These are phyloP conservation scores for Antrodiella citrinella DNA, from an alignment of 768 basidiomycete species.

Conservation along the genomic window DNA sequence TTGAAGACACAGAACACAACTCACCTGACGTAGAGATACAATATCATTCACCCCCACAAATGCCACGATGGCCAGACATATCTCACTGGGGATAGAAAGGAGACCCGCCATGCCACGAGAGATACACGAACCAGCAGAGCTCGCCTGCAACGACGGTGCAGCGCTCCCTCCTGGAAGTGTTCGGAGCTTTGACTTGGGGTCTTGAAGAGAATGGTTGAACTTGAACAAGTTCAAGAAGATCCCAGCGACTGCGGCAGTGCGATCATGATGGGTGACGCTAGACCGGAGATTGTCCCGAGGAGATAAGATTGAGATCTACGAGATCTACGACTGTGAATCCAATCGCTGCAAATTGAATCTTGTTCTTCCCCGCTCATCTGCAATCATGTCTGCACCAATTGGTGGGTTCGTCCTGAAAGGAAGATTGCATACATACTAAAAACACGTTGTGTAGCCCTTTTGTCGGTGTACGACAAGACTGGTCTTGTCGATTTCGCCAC, in stretches of 20 bases:
- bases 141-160: no score
- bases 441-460: slow-evolving; percentile 47
- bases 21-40: not conserved
- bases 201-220: no score
- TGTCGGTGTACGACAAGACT: slow-evolving; percentile 96
- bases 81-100: not conserved
- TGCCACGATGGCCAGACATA: not conserved
- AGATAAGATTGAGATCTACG: no score
- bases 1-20: no score
- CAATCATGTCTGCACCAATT: slow-evolving; percentile 26
- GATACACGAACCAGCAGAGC: no score
- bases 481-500: slow-evolving; percentile 82
- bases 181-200: no score
- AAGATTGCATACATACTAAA: not conserved
- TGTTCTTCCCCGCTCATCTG: not conserved
- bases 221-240: no score
- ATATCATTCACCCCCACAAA: not conserved
- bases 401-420: slow-evolving; percentile 15
- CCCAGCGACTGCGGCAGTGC: no score
- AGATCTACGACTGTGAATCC: no score
- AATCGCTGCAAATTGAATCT: not conserved
- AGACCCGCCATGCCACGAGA: not conserved
- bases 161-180: no score
- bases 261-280: no score
- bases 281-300: no score